Evolutionary conservation across 768 basidiomycete species (phyloP).

Genomic region (Russula sp.): DNA sequence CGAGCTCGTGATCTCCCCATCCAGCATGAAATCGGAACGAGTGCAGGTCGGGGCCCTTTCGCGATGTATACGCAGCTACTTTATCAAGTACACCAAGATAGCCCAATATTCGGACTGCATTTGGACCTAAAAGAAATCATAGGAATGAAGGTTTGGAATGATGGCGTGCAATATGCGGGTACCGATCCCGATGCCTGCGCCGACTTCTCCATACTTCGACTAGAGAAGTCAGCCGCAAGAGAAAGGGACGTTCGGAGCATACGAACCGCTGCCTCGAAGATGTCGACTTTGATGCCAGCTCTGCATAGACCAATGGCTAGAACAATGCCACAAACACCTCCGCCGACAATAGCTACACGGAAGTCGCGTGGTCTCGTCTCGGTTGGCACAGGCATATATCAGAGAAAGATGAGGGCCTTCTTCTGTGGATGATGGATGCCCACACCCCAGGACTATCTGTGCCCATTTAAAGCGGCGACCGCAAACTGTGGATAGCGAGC

Average conservation of each 20-base stretch:
- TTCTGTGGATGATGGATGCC: background rate
- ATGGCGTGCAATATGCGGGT: no score
- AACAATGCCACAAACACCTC: constrained; percentile 47
- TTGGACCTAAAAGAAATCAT: background rate
- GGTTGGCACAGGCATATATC: background rate
- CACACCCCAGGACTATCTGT: background rate
- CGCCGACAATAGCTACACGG: constrained; percentile 44
- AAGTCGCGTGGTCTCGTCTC: constrained; percentile 29
- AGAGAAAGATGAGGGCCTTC: background rate
- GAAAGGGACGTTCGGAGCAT: background rate
- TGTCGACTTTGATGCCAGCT: constrained; percentile 36
- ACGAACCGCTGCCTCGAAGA: constrained; percentile 42
- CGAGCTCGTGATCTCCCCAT: background rate
- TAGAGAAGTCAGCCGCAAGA: no score
- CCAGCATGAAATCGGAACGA: no score
- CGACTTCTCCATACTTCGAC: no score
- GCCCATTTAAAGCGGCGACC: no score
- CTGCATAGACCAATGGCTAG: constrained; percentile 31
- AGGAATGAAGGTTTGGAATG: background rate
- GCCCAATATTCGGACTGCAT: no score
- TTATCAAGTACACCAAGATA: no score
- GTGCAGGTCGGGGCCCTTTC: no score
- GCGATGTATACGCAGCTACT: no score
- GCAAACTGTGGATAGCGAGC: no score
- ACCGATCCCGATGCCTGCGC: no score